Conservation (phyloP, 73 alveolate genomes). For the Blepharisma japonicum region DNA sequence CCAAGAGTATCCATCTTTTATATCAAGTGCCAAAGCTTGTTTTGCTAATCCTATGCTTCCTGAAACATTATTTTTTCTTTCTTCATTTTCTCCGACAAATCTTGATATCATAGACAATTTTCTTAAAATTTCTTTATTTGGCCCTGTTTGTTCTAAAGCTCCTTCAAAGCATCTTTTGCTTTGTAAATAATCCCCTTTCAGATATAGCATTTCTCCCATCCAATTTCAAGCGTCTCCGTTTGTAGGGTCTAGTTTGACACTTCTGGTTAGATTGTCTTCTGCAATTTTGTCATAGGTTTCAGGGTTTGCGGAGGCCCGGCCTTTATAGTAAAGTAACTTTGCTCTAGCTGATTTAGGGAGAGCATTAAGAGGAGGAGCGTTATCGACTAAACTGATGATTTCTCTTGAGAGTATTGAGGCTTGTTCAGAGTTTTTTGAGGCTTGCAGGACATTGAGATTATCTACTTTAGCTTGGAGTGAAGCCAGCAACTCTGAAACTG, state of each 20-base stretch:
- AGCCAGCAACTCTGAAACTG: too few relatives aligned
- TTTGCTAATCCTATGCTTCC: constrained; percentile 50
- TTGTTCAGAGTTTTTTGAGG: too few relatives aligned
- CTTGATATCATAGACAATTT: constrained; percentile 55
- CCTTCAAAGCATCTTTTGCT: constrained; percentile 59
- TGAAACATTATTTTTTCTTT: constrained; percentile 34
- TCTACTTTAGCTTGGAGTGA: too few relatives aligned
- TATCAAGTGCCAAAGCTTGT: constrained; percentile 54
- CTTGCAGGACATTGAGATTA: too few relatives aligned
- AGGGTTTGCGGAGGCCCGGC: constrained; percentile 47
- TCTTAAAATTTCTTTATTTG: constrained; percentile 46
- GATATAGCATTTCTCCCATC: constrained; percentile 68
- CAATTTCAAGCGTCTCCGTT: constrained; percentile 62
- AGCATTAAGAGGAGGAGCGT: neutral
- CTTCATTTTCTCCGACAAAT: constrained; percentile 42
- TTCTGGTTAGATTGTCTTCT: constrained; percentile 58
- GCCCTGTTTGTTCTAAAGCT: constrained; percentile 50
- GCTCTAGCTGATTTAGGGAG: constrained; percentile 34
- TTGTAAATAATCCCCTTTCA: constrained; percentile 47
- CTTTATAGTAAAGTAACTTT: constrained; percentile 48
- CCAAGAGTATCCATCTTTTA: constrained; percentile 64
- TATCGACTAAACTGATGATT: neutral
- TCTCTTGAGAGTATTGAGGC: neutral
- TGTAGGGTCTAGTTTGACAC: constrained; percentile 57
- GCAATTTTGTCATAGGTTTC: constrained; percentile 64